Conservation (phyloP, 208 protist species). For the Acanthamoeba sp. region DNA sequence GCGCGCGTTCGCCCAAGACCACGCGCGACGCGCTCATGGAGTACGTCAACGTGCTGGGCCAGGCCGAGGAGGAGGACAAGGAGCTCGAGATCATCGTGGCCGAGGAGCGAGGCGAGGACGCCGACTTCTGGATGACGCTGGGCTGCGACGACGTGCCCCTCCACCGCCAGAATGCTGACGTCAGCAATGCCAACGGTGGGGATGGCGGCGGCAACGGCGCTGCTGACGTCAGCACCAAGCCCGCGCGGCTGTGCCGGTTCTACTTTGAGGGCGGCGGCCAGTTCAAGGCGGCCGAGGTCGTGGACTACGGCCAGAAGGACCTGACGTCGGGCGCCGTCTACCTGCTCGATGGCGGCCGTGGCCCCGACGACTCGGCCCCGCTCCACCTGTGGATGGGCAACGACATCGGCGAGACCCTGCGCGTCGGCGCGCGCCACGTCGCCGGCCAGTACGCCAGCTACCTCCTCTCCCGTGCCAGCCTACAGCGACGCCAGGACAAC, state of each 20-base stretch:
- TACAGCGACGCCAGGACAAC: background rate
- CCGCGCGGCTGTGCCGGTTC: slow-evolving; percentile 29
- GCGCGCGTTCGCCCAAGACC: slow-evolving; percentile 22
- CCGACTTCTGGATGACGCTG: slow-evolving; percentile 69
- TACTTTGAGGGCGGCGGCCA: slow-evolving; percentile 46
- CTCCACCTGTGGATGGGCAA: slow-evolving; percentile 50
- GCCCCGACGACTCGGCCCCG: background rate
- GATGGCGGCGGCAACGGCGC: background rate
- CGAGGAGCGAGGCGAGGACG: slow-evolving; percentile 41
- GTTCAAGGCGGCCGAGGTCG: slow-evolving; percentile 46
- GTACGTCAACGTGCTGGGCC: slow-evolving; percentile 63
- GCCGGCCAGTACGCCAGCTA: slow-evolving; percentile 42
- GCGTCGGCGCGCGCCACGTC: slow-evolving; percentile 26
- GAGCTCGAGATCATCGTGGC: slow-evolving; percentile 50
- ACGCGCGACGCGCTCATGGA: slow-evolving; percentile 51
- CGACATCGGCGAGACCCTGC: slow-evolving; percentile 63
- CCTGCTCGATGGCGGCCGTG: slow-evolving; percentile 17
- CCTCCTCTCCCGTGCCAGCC: slow-evolving; percentile 10
- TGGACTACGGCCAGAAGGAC: slow-evolving; percentile 34
- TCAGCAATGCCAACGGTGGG: background rate
- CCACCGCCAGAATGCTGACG: background rate
- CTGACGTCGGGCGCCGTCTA: background rate
- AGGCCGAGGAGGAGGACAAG: background rate
- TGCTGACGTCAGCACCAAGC: background rate
- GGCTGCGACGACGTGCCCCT: slow-evolving; percentile 45